Percentiles rank a stretch among this genome's conserved stretches.
Evolutionary conservation across 331 rosid species (phyloP).

Genomic region (Prunus yedoensis): DNA sequence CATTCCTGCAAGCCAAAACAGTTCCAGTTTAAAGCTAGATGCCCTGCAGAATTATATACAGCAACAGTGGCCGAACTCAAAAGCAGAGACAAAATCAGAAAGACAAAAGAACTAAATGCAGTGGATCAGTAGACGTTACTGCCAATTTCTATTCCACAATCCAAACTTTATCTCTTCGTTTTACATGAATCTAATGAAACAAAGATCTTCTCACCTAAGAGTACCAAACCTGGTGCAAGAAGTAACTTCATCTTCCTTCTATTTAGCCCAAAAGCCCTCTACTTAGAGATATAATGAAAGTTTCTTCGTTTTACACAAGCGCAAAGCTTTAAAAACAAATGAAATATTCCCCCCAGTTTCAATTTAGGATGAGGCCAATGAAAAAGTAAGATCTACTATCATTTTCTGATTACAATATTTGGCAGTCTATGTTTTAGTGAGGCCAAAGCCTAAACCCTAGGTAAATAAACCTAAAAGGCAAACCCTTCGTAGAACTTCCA

Average conservation of each 20-base stretch:
- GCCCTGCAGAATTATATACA: background rate
- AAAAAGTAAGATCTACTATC: background rate
- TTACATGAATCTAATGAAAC: background rate
- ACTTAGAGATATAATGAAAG: too few relatives aligned
- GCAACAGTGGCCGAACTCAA: too few relatives aligned
- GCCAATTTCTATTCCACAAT: background rate
- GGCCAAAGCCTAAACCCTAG: background rate
- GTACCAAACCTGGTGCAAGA: background rate
- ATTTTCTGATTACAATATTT: background rate
- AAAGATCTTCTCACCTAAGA: too few relatives aligned
- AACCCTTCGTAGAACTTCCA: background rate
- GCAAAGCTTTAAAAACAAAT: too few relatives aligned
- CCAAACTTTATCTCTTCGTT: background rate
- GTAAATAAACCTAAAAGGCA: background rate
- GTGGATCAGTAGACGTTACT: background rate
- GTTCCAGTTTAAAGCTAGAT: background rate
- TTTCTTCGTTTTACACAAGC: too few relatives aligned
- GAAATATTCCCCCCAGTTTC: background rate
- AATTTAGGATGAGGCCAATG: background rate
- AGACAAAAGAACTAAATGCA: background rate
- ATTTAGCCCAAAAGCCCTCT: background rate
- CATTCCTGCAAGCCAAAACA: conserved; percentile 64
- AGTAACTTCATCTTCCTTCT: conserved; percentile 5
- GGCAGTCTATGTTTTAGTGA: background rate
- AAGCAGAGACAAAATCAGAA: background rate